These are phyloP conservation scores for Myxozyma geophila DNA, from an alignment of 805 yeast genomes.

Conservation along the genomic window DNA sequence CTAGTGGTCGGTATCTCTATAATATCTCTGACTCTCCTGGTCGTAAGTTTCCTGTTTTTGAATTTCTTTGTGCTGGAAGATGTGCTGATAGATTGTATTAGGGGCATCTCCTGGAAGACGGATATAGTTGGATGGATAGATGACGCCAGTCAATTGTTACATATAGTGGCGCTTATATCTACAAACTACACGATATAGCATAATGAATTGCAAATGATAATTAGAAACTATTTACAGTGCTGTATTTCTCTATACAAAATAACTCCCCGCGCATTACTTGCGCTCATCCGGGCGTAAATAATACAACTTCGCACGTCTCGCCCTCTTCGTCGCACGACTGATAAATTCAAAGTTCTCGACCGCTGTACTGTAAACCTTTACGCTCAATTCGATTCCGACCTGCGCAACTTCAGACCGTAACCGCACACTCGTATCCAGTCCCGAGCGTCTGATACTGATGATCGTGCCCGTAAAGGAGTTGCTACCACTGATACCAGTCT, in stretches of 20 bases:
- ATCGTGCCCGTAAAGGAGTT: slow-evolving; percentile 72
- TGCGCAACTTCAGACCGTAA: slow-evolving; percentile 81
- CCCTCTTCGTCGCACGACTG: slow-evolving; percentile 70
- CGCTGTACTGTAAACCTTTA: slow-evolving; percentile 80
- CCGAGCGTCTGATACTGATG: slow-evolving; percentile 72
- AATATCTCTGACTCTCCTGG: slow-evolving; percentile 30
- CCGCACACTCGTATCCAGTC: slow-evolving; percentile 73
- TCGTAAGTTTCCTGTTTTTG: slow-evolving; percentile 9
- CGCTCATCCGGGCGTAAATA: slow-evolving; percentile 62
- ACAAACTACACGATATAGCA: no score
- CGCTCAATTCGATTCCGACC: slow-evolving; percentile 82
- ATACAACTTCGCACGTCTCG: slow-evolving; percentile 83
- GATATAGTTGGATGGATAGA: not conserved
- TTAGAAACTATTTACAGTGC: slow-evolving; percentile 1
- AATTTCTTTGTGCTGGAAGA: not conserved
- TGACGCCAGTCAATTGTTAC: not conserved
- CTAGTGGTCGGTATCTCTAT: slow-evolving; percentile 30
- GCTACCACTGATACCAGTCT: slow-evolving; percentile 44
- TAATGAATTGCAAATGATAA: not conserved
- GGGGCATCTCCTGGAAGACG: slow-evolving; percentile 13
- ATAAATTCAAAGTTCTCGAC: slow-evolving; percentile 77
- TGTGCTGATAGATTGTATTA: not conserved
- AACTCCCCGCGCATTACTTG: slow-evolving; percentile 1
- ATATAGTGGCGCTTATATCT: not conserved
- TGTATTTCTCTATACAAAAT: not conserved